phyloP scores from a whole-genome alignment of 371 early-diverging fungal genomes.

The Thermomucor indicae-seudaticae region DNA sequence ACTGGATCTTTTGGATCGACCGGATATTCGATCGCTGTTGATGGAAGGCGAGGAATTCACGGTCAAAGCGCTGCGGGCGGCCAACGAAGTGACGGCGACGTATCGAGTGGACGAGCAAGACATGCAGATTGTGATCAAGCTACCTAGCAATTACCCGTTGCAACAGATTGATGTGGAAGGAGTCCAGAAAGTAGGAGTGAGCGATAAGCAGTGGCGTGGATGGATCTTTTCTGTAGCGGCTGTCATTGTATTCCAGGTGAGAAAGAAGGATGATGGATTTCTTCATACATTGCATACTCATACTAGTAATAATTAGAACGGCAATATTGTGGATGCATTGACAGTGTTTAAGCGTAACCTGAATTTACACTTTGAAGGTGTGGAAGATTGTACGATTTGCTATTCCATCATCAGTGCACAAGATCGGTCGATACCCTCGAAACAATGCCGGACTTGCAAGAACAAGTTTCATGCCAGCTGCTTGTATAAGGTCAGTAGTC shows the following conservation, averaged over 20 bases:
- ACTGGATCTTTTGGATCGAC: conserved; percentile 44
- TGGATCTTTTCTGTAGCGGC: conserved; percentile 84
- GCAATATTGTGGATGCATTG: conserved; percentile 77
- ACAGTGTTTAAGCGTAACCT: conserved; percentile 79
- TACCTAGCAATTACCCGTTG: conserved; percentile 82
- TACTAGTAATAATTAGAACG: conserved; percentile 56
- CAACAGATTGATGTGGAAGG: conserved; percentile 79
- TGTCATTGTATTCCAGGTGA: conserved; percentile 67
- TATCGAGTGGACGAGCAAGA: conserved; percentile 85
- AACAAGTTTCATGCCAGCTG: conserved; percentile 94
- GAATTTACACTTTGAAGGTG: conserved; percentile 86
- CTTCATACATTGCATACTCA: neutral
- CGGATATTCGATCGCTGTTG: conserved; percentile 42
- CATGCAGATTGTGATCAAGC: conserved; percentile 78
- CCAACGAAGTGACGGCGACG: conserved; percentile 70
- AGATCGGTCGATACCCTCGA: conserved; percentile 87
- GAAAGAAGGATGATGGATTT: neutral
- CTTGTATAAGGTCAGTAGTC: conserved; percentile 82
- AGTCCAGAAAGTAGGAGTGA: conserved; percentile 76
- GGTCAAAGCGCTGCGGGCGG: conserved; percentile 63
- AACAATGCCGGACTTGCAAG: conserved; percentile 93
- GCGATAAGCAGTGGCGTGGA: conserved; percentile 83
- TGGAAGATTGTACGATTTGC: conserved; percentile 95
- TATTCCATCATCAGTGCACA: conserved; percentile 89
- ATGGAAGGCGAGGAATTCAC: conserved; percentile 56